These are phyloP conservation scores for Fusarium hostae DNA, from an alignment of 2,329 filamentous ascomycete species.

Conservation along the genomic window DNA sequence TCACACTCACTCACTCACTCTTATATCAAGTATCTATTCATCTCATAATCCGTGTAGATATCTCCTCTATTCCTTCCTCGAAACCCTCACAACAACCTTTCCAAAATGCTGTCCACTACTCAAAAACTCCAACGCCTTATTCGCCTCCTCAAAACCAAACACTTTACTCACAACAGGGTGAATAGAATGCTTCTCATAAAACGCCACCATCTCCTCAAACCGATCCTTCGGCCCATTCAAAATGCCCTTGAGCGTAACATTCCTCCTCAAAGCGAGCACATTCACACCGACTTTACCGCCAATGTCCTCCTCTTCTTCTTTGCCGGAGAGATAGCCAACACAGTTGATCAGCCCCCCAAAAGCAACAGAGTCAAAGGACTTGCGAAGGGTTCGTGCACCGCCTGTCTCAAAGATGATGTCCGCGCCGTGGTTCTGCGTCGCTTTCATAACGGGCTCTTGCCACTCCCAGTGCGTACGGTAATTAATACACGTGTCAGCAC, in stretches of 20 bases:
- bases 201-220: conserved; percentile 64
- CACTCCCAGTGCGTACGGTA: conserved; percentile 64
- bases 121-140: conserved; percentile 64
- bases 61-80: conserved; percentile 31
- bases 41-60: not conserved
- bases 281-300: conserved; percentile 65
- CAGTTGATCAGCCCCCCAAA: conserved; percentile 66
- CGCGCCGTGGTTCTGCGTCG: conserved; percentile 59
- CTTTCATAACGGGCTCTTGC: conserved; percentile 59
- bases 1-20: not conserved
- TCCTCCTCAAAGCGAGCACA: conserved; percentile 60
- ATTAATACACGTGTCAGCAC: conserved; percentile 65
- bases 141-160: conserved; percentile 59
- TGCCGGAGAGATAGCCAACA: conserved; percentile 62
- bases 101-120: conserved; percentile 66
- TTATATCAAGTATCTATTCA: not conserved
- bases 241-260: conserved; percentile 64
- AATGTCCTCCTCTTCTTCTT: conserved; percentile 62
- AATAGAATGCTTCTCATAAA: conserved; percentile 58
- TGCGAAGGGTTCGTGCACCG: conserved; percentile 61
- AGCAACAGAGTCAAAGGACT: conserved; percentile 63
- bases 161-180: conserved; percentile 60
- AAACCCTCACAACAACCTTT: conserved; percentile 63
- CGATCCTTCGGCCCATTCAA: conserved; percentile 68
- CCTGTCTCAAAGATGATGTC: conserved; percentile 68